Evolutionary conservation across 306 rosid species (phyloP).

Genomic region (Cyamopsis tetragonoloba): DNA sequence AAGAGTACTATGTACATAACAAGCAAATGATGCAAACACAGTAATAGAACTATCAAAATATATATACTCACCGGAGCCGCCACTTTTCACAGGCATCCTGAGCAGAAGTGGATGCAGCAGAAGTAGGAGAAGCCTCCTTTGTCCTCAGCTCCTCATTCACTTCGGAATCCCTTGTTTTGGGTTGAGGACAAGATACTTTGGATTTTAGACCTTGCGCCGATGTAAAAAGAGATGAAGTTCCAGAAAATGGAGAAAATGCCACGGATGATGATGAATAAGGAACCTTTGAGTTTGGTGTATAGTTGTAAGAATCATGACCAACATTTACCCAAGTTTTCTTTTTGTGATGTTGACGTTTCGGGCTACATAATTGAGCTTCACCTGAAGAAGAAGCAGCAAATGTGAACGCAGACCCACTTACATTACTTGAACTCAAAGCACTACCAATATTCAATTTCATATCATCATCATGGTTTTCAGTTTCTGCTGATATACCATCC

Average conservation of each 20-base stretch:
- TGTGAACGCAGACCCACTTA: conserved; percentile 55
- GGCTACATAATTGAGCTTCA: conserved; percentile 49
- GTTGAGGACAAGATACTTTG: conserved; percentile 40
- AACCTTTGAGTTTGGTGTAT: conserved; percentile 44
- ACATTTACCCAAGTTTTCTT: conserved; percentile 56
- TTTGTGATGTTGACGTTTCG: conserved; percentile 56
- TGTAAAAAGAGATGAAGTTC: conserved; percentile 45
- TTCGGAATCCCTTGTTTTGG: conserved; percentile 37
- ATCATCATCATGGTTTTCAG: conserved; percentile 42
- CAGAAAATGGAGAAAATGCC: conserved; percentile 46
- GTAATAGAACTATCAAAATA: conserved; percentile 20
- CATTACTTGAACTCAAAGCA: conserved; percentile 48
- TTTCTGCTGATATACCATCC: conserved; percentile 37
- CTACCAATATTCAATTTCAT: conserved; percentile 33
- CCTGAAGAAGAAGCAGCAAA: conserved; percentile 74
- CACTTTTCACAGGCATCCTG: conserved; percentile 95
- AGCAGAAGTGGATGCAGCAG: conserved; percentile 47
- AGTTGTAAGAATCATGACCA: conserved; percentile 52
- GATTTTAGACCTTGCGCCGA: conserved; percentile 44
- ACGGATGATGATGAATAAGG: conserved; percentile 60
- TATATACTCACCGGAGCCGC: conserved; percentile 70
- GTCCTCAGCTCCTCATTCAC: conserved; percentile 36
- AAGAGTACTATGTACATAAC: conserved; percentile 7
- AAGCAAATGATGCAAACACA: conserved; percentile 4
- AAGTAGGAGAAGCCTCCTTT: conserved; percentile 47